A percentile compares a stretch with the other conserved stretches of the same genome.
phyloP scores from a whole-genome alignment of 495 filamentous ascomycete species.

The Sordaria brevicollis region DNA sequence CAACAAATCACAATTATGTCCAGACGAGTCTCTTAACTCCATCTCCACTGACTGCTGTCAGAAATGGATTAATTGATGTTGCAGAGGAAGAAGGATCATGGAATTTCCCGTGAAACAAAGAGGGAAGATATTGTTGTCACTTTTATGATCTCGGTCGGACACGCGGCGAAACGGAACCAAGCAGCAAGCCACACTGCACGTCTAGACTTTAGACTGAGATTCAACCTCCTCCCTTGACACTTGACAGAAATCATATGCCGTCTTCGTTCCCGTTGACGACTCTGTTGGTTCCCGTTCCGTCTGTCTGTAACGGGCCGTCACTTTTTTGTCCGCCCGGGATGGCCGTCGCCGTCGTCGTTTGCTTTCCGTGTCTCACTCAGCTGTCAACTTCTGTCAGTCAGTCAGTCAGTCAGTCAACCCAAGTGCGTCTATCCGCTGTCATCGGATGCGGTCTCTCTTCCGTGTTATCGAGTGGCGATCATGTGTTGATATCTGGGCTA shows the following conservation, averaged over 20 bases:
- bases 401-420: too few relatives aligned
- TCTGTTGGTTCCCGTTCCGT: not conserved
- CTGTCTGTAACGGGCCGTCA: not conserved
- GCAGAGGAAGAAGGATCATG: not conserved
- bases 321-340: not conserved
- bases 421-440: not conserved
- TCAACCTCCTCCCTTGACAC: not conserved
- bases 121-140: not conserved
- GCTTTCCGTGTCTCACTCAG: not conserved
- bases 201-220: not conserved
- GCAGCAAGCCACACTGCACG: not conserved
- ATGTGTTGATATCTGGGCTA: not conserved
- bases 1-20: not conserved
- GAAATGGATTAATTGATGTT: not conserved
- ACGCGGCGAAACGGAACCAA: not conserved
- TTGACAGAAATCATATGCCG: not conserved
- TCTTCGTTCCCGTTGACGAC: not conserved
- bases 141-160: not conserved
- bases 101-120: not conserved
- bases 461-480: not conserved
- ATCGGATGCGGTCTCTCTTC: not conserved
- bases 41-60: not conserved
- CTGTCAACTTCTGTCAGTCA: not conserved
- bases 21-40: not conserved
- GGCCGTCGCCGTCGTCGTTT: not conserved